phyloP scores from a whole-genome alignment of 2,329 filamentous ascomycete genomes.

The Colletotrichum sp. region DNA sequence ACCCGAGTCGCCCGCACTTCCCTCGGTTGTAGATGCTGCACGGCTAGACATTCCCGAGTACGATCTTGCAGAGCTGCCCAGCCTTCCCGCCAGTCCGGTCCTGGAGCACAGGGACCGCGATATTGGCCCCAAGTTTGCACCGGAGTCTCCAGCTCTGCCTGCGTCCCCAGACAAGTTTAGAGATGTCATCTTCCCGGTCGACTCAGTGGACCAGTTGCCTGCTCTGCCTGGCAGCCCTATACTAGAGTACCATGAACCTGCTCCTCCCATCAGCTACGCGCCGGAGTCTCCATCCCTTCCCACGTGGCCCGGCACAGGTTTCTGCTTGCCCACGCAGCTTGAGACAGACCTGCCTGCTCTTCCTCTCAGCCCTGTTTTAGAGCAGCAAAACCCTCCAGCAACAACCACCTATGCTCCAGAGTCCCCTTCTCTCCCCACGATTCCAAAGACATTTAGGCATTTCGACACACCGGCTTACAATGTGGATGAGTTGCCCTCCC shows the following conservation, averaged over 20 bases:
- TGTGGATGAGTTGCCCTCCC: background rate
- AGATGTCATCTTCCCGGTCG: background rate
- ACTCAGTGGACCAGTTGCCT: constrained; percentile 7
- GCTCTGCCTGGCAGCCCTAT: constrained; percentile 16
- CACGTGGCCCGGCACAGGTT: background rate
- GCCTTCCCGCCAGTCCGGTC: background rate
- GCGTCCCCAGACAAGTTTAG: background rate
- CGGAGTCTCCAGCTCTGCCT: background rate
- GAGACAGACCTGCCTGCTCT: background rate
- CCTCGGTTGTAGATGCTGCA: background rate
- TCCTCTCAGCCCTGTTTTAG: background rate
- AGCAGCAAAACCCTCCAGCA: background rate
- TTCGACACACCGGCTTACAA: background rate
- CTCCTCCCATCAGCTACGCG: background rate
- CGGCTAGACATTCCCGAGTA: background rate
- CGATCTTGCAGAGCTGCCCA: background rate
- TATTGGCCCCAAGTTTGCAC: background rate
- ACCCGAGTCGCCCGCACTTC: background rate
- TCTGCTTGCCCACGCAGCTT: background rate
- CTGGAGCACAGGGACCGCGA: background rate
- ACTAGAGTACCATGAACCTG: background rate
- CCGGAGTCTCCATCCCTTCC: background rate
- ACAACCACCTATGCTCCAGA: background rate
- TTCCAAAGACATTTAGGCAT: background rate
- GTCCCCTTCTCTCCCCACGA: background rate